Base-by-base conservation (phyloP, 2,329 filamentous ascomycete species). In the Nemania bipapillata region DNA sequence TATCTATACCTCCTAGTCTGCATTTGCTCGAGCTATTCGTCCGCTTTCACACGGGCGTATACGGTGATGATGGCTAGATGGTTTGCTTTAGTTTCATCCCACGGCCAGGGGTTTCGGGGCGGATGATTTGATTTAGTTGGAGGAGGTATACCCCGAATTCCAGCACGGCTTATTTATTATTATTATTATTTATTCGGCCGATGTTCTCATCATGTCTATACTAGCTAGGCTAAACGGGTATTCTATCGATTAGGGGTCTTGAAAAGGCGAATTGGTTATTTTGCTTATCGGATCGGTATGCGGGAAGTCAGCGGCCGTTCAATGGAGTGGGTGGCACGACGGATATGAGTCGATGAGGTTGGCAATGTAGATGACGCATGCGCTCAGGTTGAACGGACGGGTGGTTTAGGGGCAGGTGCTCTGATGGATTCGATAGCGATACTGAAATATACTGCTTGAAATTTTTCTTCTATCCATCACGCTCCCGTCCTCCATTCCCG, bases 401-500 rank as follows among this genome's bases (percentile, higher is more conserved):
- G 35, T 2, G 58, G 24, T 26, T 24, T 24, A 28, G 32, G 37
- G 22, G 9, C 53, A 24, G 35, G 47, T 56, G 30, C 37, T 68
- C 30, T 35, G 9, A 22, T 55, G n/a, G 52, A 58, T 57, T 65
- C 54, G 52, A 55, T 56, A 65, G 40, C 53, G 56, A 55, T 49
- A 28, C 56, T 42, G 26, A 22, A 65, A 62, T 65, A 58, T 68
- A 65, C n/a, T 61, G 26, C 50, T 57, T 47, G 17, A 50, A 32
- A 12, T 55, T 58, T 40, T 58, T 40, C 32, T 53, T 20, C 15
- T 56, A 3, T 40, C 4, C 26, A 26, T 35, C 32, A 15, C 2
- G 24, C 17, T n/a, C 30, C 45, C 15, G 1, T 22, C 15, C 4
- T 45, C 8, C 40, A 12, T 32, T 15, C 30, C 2, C 20, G 20